Conservation (phyloP, 1,284 basidiomycete genomes). For the Spongiforma sp. region DNA sequence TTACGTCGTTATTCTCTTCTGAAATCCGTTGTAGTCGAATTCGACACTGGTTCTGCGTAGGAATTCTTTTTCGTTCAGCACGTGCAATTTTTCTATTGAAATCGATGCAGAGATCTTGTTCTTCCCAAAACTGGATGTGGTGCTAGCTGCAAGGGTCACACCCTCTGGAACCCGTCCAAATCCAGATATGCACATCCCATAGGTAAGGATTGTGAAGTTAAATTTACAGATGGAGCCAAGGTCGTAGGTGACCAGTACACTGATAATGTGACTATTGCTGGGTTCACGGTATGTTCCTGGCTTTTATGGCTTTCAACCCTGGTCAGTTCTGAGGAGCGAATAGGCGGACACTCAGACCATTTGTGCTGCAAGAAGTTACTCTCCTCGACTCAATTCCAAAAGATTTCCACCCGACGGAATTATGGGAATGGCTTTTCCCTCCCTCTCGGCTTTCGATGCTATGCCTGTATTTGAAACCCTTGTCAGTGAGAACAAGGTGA, state of each 20-base stretch:
- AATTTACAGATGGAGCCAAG: not conserved
- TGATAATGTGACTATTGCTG: not conserved
- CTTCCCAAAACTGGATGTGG: too few relatives aligned
- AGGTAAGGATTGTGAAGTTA: not conserved
- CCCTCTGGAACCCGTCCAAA: not conserved
- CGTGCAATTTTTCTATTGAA: too few relatives aligned
- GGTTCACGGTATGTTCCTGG: not conserved
- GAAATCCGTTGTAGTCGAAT: too few relatives aligned
- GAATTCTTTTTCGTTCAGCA: too few relatives aligned
- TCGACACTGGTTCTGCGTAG: too few relatives aligned
- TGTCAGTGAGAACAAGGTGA: not conserved
- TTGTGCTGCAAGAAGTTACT: not conserved
- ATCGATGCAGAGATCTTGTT: too few relatives aligned
- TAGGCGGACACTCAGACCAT: not conserved
- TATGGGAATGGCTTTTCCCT: not conserved
- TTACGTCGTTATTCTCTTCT: too few relatives aligned
- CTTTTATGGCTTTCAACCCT: not conserved
- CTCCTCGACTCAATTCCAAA: not conserved
- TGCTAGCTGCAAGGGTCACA: not conserved
- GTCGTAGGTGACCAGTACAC: not conserved
- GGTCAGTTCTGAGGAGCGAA: not conserved
- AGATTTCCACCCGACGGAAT: not conserved
- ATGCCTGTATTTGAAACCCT: not conserved
- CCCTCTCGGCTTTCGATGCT: not conserved
- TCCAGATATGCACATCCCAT: not conserved